phyloP scores from a whole-genome alignment of 768 basidiomycete genomes.

The Boletellus ananas region DNA sequence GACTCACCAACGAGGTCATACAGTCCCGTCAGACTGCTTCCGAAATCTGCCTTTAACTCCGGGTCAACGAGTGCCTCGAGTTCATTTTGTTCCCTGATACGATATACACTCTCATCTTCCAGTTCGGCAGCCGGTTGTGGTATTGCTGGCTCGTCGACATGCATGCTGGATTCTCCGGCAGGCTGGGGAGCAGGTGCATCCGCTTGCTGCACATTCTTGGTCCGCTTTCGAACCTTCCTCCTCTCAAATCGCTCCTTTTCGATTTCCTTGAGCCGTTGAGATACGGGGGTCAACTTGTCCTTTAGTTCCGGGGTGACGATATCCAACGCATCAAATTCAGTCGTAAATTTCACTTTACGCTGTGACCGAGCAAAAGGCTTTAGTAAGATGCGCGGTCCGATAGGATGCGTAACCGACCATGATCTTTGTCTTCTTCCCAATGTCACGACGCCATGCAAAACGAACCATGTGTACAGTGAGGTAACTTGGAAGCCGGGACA shows the following conservation, averaged over 20 bases:
- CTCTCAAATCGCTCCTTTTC: constrained; percentile 84
- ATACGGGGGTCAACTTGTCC: constrained; percentile 64
- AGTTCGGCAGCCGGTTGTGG: constrained; percentile 33
- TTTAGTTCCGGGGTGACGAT: constrained; percentile 78
- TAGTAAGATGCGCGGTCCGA: not conserved
- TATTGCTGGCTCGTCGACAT: constrained; percentile 45
- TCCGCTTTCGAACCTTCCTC: constrained; percentile 73
- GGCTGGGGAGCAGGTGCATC: constrained; percentile 19
- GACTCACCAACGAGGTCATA: constrained; percentile 88
- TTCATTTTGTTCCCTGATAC: constrained; percentile 61
- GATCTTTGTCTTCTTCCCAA: constrained; percentile 91
- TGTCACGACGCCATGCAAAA: constrained; percentile 92
- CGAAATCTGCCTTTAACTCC: constrained; percentile 62
- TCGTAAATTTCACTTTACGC: constrained; percentile 91
- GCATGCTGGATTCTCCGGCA: constrained; percentile 29
- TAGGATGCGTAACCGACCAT: constrained; percentile 53
- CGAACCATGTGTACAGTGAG: constrained; percentile 93
- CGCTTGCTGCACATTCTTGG: constrained; percentile 39
- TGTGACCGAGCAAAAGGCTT: constrained; percentile 24
- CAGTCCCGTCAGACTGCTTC: constrained; percentile 72
- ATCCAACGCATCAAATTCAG: constrained; percentile 83
- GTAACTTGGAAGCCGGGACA: constrained; percentile 81
- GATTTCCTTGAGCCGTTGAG: constrained; percentile 68
- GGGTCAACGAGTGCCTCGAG: constrained; percentile 62
- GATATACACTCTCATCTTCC: constrained; percentile 61